phyloP scores from a whole-genome alignment of 108 stramenopile species.

The Nitzschia putrida region DNA sequence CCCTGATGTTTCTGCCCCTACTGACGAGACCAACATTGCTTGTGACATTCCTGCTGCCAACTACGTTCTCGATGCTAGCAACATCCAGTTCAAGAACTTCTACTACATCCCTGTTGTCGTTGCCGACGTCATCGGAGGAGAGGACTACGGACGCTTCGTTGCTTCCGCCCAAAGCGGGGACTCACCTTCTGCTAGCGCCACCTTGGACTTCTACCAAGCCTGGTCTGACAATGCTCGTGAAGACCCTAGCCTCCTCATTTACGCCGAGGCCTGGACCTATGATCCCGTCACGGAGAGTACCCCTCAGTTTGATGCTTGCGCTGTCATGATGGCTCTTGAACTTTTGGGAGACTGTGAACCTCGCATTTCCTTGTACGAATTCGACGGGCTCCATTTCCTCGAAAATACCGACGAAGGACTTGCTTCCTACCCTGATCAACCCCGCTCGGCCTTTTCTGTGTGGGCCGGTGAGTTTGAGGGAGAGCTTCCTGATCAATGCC shows the following conservation, averaged over 20 bases:
- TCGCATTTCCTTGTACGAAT: conserved; percentile 1
- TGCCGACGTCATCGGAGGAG: conserved; percentile 24
- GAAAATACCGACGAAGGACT: conserved; percentile 10
- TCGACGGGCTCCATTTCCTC: conserved; percentile 24
- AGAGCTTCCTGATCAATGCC: background rate
- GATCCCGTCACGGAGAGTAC: conserved; percentile 36
- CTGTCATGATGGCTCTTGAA: conserved; percentile 35
- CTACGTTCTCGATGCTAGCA: no score
- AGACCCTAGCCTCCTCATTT: conserved; percentile 11
- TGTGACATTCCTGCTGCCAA: no score
- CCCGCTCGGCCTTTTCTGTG: conserved; percentile 29
- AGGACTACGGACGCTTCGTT: conserved; percentile 20
- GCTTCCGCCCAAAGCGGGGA: conserved; percentile 1
- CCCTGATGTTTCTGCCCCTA: no score
- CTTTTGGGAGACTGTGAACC: conserved; percentile 7
- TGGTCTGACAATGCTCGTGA: conserved; percentile 25
- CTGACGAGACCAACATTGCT: no score
- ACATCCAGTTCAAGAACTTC: no score
- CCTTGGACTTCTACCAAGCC: conserved; percentile 22
- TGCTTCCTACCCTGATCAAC: conserved; percentile 6
- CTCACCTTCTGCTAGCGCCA: conserved; percentile 12
- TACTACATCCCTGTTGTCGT: background rate
- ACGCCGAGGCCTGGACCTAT: conserved; percentile 30
- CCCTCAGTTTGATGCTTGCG: conserved; percentile 33
- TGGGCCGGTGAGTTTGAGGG: background rate